These are phyloP conservation scores for Cladosporium velox DNA, from an alignment of 2,329 filamentous ascomycete genomes.

Conservation along the genomic window DNA sequence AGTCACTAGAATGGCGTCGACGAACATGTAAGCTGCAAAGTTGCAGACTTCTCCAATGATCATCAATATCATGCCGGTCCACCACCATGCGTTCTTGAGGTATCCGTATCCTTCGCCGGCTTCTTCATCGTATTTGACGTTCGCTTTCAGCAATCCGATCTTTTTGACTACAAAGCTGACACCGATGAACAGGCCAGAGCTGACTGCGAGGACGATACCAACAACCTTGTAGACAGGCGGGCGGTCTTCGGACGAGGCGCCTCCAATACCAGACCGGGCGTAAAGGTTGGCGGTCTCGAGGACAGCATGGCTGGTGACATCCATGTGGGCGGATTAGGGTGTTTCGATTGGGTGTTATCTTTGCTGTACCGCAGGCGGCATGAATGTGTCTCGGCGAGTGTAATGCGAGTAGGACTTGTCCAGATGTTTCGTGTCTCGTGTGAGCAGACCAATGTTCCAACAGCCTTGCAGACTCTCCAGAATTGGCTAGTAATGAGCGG, in stretches of 20 bases:
- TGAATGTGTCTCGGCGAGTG: constrained; percentile 6
- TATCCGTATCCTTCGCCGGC: constrained; percentile 97
- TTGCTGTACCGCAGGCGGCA: constrained; percentile 6
- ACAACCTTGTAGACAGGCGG: constrained; percentile 76
- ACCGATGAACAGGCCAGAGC: constrained; percentile 90
- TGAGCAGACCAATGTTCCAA: background rate
- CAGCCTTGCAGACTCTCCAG: background rate
- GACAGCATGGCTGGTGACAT: constrained; percentile 42
- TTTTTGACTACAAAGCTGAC: constrained; percentile 96
- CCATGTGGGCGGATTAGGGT: constrained; percentile 41
- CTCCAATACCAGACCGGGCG: constrained; percentile 44
- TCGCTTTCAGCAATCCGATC: constrained; percentile 83
- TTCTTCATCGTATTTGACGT: constrained; percentile 93
- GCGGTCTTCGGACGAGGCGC: constrained; percentile 36
- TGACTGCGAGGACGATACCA: constrained; percentile 81
- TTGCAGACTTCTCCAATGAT: constrained; percentile 96
- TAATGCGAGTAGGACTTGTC: background rate
- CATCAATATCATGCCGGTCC: constrained; percentile 94
- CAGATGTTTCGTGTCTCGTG: background rate
- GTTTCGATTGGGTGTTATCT: constrained; percentile 20
- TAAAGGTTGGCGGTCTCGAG: constrained; percentile 47
- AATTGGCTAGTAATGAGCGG: background rate
- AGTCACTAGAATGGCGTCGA: constrained; percentile 92
- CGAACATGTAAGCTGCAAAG: constrained; percentile 95
- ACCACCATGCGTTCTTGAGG: constrained; percentile 93